Percentiles rank a stretch among this genome's conserved stretches.
Evolutionary conservation across 441 rosid species (phyloP).

Genomic region (Adansonia gregorii): DNA sequence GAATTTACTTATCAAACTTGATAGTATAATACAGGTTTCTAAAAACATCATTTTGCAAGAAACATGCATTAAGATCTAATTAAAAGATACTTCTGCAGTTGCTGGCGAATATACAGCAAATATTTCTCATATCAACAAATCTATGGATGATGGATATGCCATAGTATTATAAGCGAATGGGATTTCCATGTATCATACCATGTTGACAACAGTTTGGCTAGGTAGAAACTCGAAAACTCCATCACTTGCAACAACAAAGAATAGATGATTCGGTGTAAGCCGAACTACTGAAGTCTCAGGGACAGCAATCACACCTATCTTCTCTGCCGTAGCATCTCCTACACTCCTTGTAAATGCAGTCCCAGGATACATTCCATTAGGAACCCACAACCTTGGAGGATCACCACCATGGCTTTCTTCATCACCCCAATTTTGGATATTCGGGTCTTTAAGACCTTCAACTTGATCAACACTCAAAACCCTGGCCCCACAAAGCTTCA

Average conservation of each 20-base stretch:
- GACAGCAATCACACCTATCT: constrained; percentile 77
- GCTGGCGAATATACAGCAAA: not conserved
- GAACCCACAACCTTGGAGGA: constrained; percentile 98
- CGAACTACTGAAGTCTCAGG: constrained; percentile 77
- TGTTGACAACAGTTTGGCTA: constrained; percentile 84
- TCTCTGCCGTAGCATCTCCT: constrained; percentile 85
- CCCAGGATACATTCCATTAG: constrained; percentile 87
- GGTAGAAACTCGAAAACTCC: constrained; percentile 95
- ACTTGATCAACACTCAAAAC: constrained; percentile 88
- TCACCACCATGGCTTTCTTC: constrained; percentile 89
- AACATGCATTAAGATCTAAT: not conserved
- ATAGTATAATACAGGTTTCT: not conserved
- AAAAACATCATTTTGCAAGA: not conserved
- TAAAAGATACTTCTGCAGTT: not conserved
- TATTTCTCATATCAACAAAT: constrained; percentile 14
- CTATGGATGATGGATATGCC: not conserved
- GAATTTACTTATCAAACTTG: not conserved
- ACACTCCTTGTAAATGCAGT: constrained; percentile 92
- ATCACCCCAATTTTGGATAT: constrained; percentile 74
- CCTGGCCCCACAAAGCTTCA: constrained; percentile 88
- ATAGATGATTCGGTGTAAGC: constrained; percentile 69
- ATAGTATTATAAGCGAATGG: not conserved
- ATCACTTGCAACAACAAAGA: constrained; percentile 94
- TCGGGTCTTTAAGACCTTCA: constrained; percentile 84
- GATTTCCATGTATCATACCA: constrained; percentile 50